Evolutionary conservation across 345 rosid genomes (phyloP).

Genomic region (Populus ilicifolia): DNA sequence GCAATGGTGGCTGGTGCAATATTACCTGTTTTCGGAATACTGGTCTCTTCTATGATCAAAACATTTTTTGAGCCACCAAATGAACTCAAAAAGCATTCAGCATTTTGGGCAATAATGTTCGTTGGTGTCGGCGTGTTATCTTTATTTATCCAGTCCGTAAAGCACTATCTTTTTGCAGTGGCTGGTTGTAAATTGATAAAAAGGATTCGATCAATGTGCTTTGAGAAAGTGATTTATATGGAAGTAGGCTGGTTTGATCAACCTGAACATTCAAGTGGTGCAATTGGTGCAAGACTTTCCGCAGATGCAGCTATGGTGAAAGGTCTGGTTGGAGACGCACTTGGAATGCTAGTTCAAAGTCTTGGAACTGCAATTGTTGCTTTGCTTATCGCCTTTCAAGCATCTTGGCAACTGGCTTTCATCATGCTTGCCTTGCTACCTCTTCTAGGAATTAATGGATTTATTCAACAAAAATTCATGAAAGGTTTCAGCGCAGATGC

Average conservation of each 20-base stretch:
- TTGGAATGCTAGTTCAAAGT: constrained; percentile 5
- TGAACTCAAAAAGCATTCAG: not conserved
- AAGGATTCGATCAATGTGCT: constrained; percentile 17
- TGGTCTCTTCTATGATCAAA: constrained; percentile 6
- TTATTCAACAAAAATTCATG: constrained; percentile 2
- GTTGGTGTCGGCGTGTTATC: not conserved
- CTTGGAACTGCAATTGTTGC: constrained; percentile 4
- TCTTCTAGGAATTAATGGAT: constrained; percentile 11
- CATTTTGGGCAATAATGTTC: constrained; percentile 7
- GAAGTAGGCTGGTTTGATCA: constrained; percentile 12
- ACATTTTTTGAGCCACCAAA: constrained; percentile 13
- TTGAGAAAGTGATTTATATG: constrained; percentile 13
- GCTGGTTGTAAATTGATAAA: constrained; percentile 12
- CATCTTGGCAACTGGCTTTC: constrained; percentile 12
- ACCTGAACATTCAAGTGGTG: constrained; percentile 9
- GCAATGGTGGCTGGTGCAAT: constrained; percentile 8
- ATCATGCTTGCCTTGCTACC: constrained; percentile 10
- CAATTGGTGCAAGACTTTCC: constrained; percentile 12
- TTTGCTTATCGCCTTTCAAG: constrained; percentile 6
- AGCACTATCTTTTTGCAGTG: constrained; percentile 7
- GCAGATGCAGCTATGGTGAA: constrained; percentile 9
- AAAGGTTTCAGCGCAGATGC: constrained; percentile 16
- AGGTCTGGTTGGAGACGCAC: constrained; percentile 9
- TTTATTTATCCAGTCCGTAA: not conserved
- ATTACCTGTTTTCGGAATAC: constrained; percentile 11